Evolutionary conservation across 2,329 filamentous ascomycete genomes (phyloP).

Genomic region (Verticillium albo-atrum): DNA sequence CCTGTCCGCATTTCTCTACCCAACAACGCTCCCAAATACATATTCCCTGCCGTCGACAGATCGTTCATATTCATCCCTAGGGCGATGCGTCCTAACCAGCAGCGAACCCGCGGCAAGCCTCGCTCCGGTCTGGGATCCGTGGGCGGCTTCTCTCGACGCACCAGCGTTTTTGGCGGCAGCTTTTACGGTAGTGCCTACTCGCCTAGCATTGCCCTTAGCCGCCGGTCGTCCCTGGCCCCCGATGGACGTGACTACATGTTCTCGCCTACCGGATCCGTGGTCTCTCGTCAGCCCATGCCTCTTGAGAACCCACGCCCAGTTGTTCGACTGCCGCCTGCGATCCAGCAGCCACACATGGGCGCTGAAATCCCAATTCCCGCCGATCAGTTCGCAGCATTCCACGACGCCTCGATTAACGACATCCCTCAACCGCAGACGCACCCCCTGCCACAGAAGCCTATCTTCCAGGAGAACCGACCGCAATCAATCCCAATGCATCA

Average conservation of each 20-base stretch:
- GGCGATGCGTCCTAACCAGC: conserved; percentile 88
- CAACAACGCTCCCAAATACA: conserved; percentile 73
- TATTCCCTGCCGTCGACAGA: conserved; percentile 82
- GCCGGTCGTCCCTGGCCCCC: conserved; percentile 69
- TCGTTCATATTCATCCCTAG: conserved; percentile 98
- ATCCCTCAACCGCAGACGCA: conserved; percentile 54
- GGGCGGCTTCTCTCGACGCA: conserved; percentile 67
- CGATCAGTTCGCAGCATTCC: conserved; percentile 9
- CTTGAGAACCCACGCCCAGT: conserved; percentile 65
- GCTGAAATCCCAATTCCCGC: background rate
- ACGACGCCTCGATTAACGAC: conserved; percentile 42
- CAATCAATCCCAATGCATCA: conserved; percentile 76
- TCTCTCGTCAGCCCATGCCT: conserved; percentile 61
- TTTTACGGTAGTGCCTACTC: conserved; percentile 73
- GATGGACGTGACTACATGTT: conserved; percentile 67
- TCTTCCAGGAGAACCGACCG: conserved; percentile 51
- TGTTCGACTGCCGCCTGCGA: conserved; percentile 73
- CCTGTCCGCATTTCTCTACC: conserved; percentile 92
- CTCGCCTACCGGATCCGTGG: conserved; percentile 75
- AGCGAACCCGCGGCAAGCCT: conserved; percentile 70
- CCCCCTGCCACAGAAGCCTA: conserved; percentile 53
- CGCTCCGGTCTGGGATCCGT: conserved; percentile 66
- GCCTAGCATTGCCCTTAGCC: conserved; percentile 81
- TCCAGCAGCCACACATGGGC: conserved; percentile 17
- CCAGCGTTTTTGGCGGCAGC: conserved; percentile 73